Base-by-base conservation (phyloP, 2,329 filamentous ascomycete genomes). In the Aureobasidium uvarum region DNA sequence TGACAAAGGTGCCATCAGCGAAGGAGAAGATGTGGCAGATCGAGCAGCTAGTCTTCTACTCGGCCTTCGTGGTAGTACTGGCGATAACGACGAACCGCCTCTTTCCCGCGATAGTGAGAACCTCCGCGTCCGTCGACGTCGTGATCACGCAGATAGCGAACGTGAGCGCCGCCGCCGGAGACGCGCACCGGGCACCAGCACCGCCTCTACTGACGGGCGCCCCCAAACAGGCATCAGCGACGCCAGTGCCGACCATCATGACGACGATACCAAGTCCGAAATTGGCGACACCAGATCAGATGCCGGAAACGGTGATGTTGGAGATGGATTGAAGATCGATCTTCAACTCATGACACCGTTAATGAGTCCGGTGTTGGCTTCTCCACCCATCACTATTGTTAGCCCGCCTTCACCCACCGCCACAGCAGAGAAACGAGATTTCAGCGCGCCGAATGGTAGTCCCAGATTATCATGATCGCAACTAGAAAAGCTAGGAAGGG, bases 1-100 rank as follows among this genome's bases (percentile, higher is more conserved):
- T 66, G 69, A 43, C 72, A 76, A 33, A 75, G 70, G 68, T 41
- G 58, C 73, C 31, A 69, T 76, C 6, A 72, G 70, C 64, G 82
- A 84, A 64, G 80, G 81, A 48, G 83, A 93, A 76, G 92, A 96
- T 69, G 87, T 98, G 33, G 93, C 92, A 3, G 89, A 93, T 70
- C 86, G 92, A 62, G 93, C 94, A 2, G 92, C 92, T 1, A 86
- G 88, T 69, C 81, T 97, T 75, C 81, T 98, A 36, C 90, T 96
- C 73, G 92, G 92, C 52, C 88, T 97, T 77, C 86, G 92, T 66
- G 83, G 86, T 48, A 33, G 31, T 7, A 86, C 86, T 48, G 85
- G 75, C 31, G 78, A 75, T 18, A 82, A 88, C 56, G 85, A 84
- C 25, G 83, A 81, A 20, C 83, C 88, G 68, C 52, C 67, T 62